Base-by-base conservation (phyloP, 495 filamentous ascomycete species). In the Xylaria scruposa region DNA sequence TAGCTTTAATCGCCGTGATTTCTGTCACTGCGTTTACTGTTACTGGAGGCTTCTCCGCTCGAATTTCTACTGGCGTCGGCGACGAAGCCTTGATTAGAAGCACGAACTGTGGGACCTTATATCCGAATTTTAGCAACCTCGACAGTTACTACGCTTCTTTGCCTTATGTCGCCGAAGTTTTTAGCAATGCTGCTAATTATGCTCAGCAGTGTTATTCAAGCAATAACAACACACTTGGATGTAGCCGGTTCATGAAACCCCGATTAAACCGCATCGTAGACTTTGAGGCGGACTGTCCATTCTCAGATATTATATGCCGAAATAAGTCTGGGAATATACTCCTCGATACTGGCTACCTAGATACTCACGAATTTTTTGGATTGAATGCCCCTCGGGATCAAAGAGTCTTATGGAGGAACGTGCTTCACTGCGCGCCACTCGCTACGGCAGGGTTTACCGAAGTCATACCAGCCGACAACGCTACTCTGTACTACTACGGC, bases 391-490 rank as follows among this genome's bases (percentile, higher is more conserved):
- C 64, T 0, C 24, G 4, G 15, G 8, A 47, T 12, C 10, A 54
- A 38, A 53, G 64, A 26, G 9, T 54, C 9, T 10, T 47, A 4
- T 67, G 31, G 29, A 53, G 47, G 19, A 53, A 67, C 10, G 31
- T 40, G 7, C 19, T 67, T 5, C 46, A 67, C 7, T 67, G 64
- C 47, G 64, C 64, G 9, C 47, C 64, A 0, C 31, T 67, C n/a
- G 29, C 19, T 13, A 67, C 64, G 2, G 47, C 47, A 0, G 64
- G 19, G 8, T 61, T 38, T 54, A 54, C 47, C 17, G 15, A 66
- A 12, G 47, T 17, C 19, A 49, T 13, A 17, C n/a, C 13, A 19
- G 9, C n/a, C n/a, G 47, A 31, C 10, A 67, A 40, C 29, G 19
- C 5, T 8, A 40, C 31, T 9, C 2, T n/a, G 8, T 67, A 54